A percentile compares a stretch with the other conserved stretches of the same genome.
These are phyloP conservation scores for Pneumocystis wakefieldiae DNA, from an alignment of 1,139 yeast genomes.

Conservation along the genomic window DNA sequence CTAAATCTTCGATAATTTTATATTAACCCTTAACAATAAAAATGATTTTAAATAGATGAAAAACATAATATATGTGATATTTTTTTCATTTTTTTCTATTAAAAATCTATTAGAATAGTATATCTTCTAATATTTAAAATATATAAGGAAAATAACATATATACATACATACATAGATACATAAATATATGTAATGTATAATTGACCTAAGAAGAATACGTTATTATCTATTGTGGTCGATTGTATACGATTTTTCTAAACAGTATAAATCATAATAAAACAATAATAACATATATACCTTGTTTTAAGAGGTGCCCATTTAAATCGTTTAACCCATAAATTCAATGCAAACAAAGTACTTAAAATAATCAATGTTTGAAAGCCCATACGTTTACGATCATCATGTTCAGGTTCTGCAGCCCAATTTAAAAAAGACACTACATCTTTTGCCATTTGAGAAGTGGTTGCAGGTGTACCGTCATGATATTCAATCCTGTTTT, in stretches of 20 bases:
- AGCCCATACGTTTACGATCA: conserved; percentile 92
- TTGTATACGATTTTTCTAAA: background rate
- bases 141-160: background rate
- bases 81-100: background rate
- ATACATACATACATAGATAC: too few relatives aligned
- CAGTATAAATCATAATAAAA: background rate
- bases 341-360: conserved; percentile 70
- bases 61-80: background rate
- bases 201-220: background rate
- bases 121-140: background rate
- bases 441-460: conserved; percentile 99
- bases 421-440: conserved; percentile 90
- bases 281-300: conserved; percentile 45
- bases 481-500: conserved; percentile 63
- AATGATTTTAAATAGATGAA: background rate
- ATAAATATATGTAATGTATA: background rate
- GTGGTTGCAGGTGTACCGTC: conserved; percentile 98
- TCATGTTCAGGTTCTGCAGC: conserved; percentile 98
- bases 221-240: background rate
- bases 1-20: background rate
- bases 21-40: background rate
- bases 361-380: conserved; percentile 72
- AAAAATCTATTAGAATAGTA: background rate
- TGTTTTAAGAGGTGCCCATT: conserved; percentile 92
- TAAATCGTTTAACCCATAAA: conserved; percentile 92